Conservation (phyloP, 768 basidiomycete species). For the Naganishia vishniacii region DNA sequence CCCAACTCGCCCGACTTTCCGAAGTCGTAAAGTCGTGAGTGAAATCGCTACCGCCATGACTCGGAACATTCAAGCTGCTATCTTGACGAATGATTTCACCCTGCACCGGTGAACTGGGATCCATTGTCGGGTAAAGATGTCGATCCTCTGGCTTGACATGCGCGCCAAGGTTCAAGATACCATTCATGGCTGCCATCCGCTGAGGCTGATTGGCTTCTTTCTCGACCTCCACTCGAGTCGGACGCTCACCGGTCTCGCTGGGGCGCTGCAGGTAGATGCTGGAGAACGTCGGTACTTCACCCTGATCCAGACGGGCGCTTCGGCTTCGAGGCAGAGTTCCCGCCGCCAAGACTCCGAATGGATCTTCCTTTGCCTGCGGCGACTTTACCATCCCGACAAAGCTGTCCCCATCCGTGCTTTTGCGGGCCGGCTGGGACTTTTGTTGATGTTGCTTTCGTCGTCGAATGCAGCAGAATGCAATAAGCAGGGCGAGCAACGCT, state of each 20-base stretch:
- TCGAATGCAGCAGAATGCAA: conserved; percentile 43
- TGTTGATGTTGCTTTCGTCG: conserved; percentile 30
- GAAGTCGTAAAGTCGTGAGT: conserved; percentile 39
- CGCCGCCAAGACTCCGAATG: conserved; percentile 30
- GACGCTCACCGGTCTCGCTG: conserved; percentile 22
- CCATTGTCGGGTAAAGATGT: conserved; percentile 8
- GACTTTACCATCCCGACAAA: conserved; percentile 43
- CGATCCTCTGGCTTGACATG: conserved; percentile 10
- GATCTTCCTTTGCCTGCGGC: conserved; percentile 32
- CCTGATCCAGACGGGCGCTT: conserved; percentile 27
- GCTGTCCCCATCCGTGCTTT: conserved; percentile 24
- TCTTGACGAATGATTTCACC: conserved; percentile 42
- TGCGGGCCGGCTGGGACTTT: conserved; percentile 33
- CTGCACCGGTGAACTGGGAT: conserved; percentile 32
- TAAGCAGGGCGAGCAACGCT: conserved; percentile 35
- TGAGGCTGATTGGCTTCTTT: conserved; percentile 32
- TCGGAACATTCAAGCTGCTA: conserved; percentile 15
- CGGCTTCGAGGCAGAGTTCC: conserved; percentile 25
- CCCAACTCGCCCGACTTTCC: conserved; percentile 45
- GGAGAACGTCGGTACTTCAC: conserved; percentile 40
- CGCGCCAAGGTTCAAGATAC: conserved; percentile 40
- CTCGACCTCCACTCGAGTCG: conserved; percentile 24
- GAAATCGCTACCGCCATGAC: conserved; percentile 41
- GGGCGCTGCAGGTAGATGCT: conserved; percentile 32
- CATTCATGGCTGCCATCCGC: conserved; percentile 41